These are phyloP conservation scores for Eucalyptus urophylla DNA, from an alignment of 345 rosid species.

Conservation along the genomic window DNA sequence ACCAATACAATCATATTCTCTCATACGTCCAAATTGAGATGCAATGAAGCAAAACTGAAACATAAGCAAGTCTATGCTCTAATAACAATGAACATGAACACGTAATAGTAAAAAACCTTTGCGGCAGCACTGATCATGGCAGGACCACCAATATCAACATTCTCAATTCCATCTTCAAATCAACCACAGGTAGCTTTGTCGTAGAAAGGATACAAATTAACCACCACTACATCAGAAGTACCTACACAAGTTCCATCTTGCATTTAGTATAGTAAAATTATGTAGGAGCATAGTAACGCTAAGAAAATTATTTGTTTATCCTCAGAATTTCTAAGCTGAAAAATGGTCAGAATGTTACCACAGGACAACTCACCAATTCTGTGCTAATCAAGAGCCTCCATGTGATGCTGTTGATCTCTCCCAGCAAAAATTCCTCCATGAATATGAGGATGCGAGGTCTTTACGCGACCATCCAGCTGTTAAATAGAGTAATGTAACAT, in stretches of 20 bases:
- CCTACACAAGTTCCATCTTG: too few relatives aligned
- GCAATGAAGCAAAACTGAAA: background rate
- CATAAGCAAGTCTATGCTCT: background rate
- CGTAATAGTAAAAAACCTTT: constrained; percentile 27
- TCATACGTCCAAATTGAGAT: background rate
- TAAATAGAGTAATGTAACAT: background rate
- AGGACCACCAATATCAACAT: constrained; percentile 94
- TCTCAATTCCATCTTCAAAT: constrained; percentile 91
- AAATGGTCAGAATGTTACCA: too few relatives aligned
- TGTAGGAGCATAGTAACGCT: too few relatives aligned
- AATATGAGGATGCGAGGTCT: too few relatives aligned
- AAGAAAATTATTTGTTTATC: too few relatives aligned
- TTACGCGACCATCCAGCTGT: too few relatives aligned
- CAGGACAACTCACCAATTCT: too few relatives aligned
- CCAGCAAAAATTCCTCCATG: constrained; percentile 47
- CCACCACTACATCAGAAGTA: too few relatives aligned
- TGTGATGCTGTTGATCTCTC: constrained; percentile 76
- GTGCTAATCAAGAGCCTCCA: constrained; percentile 51
- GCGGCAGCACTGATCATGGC: constrained; percentile 97
- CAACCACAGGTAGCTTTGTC: constrained; percentile 4
- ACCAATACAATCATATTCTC: background rate
- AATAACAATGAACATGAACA: background rate
- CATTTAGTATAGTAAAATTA: too few relatives aligned
- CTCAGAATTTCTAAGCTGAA: too few relatives aligned
- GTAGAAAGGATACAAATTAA: too few relatives aligned